phyloP scores from a whole-genome alignment of 139 green algal genomes.

The Chlamydomonas sp. region DNA sequence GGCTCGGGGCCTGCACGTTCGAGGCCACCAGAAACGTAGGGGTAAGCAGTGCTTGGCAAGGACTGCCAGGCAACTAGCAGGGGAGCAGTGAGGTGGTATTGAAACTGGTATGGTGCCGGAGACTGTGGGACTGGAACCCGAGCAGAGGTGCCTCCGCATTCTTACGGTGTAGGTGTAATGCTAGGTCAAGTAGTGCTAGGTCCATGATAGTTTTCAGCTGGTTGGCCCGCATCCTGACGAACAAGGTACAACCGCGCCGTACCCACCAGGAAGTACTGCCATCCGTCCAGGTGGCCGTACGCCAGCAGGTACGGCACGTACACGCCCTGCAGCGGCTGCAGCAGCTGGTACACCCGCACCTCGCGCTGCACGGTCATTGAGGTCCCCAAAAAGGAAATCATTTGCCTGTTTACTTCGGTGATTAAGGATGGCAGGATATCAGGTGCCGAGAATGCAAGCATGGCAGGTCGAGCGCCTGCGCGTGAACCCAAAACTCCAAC shows the following conservation, averaged over 20 bases:
- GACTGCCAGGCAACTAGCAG: too few relatives aligned
- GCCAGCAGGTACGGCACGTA: neutral
- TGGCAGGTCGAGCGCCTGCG: too few relatives aligned
- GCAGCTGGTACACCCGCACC: neutral
- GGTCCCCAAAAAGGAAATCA: neutral
- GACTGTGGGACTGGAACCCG: too few relatives aligned
- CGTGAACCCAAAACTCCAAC: too few relatives aligned
- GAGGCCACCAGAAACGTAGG: neutral
- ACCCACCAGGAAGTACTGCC: slow-evolving; percentile 8
- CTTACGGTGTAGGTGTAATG: too few relatives aligned
- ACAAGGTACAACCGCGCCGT: neutral
- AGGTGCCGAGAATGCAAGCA: too few relatives aligned
- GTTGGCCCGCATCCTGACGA: neutral
- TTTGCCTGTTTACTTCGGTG: neutral
- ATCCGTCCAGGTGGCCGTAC: neutral
- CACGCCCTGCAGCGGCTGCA: slow-evolving; percentile 4
- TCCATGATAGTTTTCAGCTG: too few relatives aligned
- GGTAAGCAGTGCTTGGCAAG: too few relatives aligned
- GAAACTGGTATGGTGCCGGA: too few relatives aligned
- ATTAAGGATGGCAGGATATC: neutral
- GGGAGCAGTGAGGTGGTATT: too few relatives aligned
- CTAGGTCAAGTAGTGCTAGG: neutral
- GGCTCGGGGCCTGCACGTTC: neutral
- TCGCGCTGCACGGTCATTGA: neutral
- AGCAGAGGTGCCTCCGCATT: too few relatives aligned